Evolutionary conservation across 2,329 filamentous ascomycete genomes (phyloP), one percentile per base, ranked within the genome.

Genomic region (Arthrobotrys megalospora): DNA sequence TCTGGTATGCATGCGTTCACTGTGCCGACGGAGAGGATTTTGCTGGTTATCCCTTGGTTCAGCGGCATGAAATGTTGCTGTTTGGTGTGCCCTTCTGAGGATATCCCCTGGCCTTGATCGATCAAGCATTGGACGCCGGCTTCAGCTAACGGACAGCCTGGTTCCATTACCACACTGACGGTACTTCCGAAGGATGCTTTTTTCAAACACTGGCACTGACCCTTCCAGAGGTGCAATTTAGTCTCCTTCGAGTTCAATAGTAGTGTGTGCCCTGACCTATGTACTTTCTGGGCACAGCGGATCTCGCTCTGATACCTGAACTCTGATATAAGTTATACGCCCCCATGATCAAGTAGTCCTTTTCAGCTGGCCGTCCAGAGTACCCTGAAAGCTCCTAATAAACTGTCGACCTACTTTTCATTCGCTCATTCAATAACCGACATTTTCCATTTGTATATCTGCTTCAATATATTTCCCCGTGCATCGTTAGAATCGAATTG

Each of bases 191-290:
- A 38, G 19, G 58, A 38, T 68, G 32, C 41, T 45, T 65, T 76
- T 70, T 64, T 69, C 41, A 14, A 66, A 16, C 19, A 45, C 36
- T 69, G 19, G 72, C 72, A 64, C 55, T 76, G 73, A 77, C 73
- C 66, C 65, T 66, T 48, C 53, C 24, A 14, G 21, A 70, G 73
- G 21, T 43, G 73, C 36, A 77, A 77, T 71, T 77, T 71, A 38
- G 66, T 68, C 60, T 77, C 73, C 73, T 77, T 66, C 60, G 60
- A 67, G 65, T 71, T 53, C 73, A 62, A 70, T 63, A 63, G 62
- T 71, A 69, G 47, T 52, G 72, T 52, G 52, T 32, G 50, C 60
- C 70, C 62, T 68, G 41, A 21, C 55, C 66, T 77, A n/a, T 58
- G 47, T 66, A 36, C 55, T 58, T 69, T 32, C 16, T n/a, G 14